These are phyloP conservation scores for Phytophthora nicotianae DNA, from an alignment of 352 stramenopile species.

Conservation along the genomic window DNA sequence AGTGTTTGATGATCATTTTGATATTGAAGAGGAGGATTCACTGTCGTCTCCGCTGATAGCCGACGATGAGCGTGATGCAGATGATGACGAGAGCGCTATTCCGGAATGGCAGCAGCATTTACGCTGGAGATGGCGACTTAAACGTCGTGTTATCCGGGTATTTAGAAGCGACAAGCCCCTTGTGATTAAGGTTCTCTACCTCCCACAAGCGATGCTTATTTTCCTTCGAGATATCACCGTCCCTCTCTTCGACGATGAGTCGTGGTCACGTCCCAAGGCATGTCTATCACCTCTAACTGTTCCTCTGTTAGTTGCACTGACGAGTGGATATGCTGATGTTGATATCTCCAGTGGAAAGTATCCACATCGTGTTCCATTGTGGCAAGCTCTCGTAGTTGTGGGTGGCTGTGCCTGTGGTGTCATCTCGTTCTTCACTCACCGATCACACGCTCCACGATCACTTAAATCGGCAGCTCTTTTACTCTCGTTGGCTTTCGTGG, in stretches of 20 bases:
- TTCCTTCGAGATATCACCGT: conserved; percentile 70
- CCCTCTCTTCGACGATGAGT: conserved; percentile 68
- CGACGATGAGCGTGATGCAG: conserved; percentile 41
- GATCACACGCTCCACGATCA: conserved; percentile 61
- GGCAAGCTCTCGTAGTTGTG: conserved; percentile 38
- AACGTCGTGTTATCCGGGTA: conserved; percentile 51
- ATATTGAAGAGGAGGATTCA: conserved; percentile 48
- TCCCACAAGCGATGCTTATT: conserved; percentile 60
- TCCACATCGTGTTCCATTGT: conserved; percentile 42
- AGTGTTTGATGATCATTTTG: conserved; percentile 74
- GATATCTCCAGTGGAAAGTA: conserved; percentile 28
- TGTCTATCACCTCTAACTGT: conserved; percentile 83
- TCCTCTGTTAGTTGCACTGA: conserved; percentile 87
- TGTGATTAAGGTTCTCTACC: conserved; percentile 50
- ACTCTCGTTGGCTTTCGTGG: conserved; percentile 71
- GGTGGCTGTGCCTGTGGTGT: conserved; percentile 58
- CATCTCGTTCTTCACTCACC: conserved; percentile 70
- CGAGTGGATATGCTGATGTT: conserved; percentile 39
- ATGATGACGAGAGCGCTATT: conserved; percentile 40
- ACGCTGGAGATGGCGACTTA: conserved; percentile 71
- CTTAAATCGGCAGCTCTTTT: conserved; percentile 54
- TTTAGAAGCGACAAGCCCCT: conserved; percentile 51
- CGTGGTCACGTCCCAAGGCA: conserved; percentile 84
- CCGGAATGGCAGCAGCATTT: conserved; percentile 76
- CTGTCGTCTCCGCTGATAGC: conserved; percentile 70